Evolutionary conservation across 139 green algal species (phyloP), one percentile per base, ranked within the genome.

Genomic region (Zygnema cylindricum): DNA sequence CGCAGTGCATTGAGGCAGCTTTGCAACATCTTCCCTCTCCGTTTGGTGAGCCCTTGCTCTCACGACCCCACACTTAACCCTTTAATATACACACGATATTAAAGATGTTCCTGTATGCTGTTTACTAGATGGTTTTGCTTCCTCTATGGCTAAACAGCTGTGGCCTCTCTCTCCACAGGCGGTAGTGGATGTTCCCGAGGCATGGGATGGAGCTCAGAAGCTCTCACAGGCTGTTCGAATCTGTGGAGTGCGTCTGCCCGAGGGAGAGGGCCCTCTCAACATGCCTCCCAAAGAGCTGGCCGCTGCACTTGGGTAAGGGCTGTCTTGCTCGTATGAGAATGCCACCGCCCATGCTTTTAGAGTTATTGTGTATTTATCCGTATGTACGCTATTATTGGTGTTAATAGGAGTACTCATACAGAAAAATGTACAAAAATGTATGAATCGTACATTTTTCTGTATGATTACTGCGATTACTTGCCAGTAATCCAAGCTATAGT

Each of bases 161-260:
- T 79, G 38, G 7, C 71, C 38, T 79, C 36, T 16, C 16, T 7
- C 71, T 41, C 7, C 21, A 16, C 71, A 79, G 71, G 71, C 71
- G 36, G 38, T 79, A 16, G 71, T 79, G 71, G 71, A 79, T 43
- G 71, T 79, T 23, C 71, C 71, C 71, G 71, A 79, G 36, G 21
- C 36, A 16, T 79, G 71, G 71, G 71, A 79, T 79, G 71, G 71
- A 41, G 21, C 11, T 16, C 36, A 41, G 16, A 41, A 43, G 36
- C 36, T 79, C 3, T 54, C 71, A 16, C 71, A 79, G 71, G 36
- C 71, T 43, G 71, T 79, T 43, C 71, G 71, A 3, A 79, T 79
- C 71, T 79, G 71, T 16, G 71, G 71, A 25, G 38, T 43, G 36
- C 71, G 71, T 11, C 71, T 79, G 16, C 71, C 71, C 7, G 71